Evolutionary conservation across 306 rosid species (phyloP), one percentile per base, ranked within the genome.

Genomic region (Begonia fuchsioides): DNA sequence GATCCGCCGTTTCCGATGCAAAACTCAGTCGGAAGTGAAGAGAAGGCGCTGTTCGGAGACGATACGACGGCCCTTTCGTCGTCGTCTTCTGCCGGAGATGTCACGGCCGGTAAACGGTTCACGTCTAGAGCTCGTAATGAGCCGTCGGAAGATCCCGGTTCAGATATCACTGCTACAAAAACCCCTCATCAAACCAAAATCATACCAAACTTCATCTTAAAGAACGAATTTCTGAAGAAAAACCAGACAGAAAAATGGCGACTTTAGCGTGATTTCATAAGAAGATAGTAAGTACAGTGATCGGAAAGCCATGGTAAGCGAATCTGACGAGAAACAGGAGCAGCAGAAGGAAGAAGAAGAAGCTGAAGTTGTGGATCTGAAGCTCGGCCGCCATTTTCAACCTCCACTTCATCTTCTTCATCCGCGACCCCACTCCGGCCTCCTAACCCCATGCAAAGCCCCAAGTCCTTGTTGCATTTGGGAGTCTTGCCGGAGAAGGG

Each of bases 311-410:
- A 87, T 0, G 96, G 78, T 32, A 82, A 71, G 10, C 59, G 75
- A 55, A 72, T 73, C 38, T 68, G 76, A 32, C 76, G 76, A 9
- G 62, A 86, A 70, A 83, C 79, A 0, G 94, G 96, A 11, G 73
- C 55, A 52, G n/a, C n/a, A n/a, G 70, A 68, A 32, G 96, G 96
- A 13, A 87, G 75, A 50, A 87, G 96, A 49, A 80, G 73, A 5
- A 87, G 93, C 68, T 85, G 98, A 66, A 82, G 8, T 14, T 94
- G 93, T 26, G 84, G 84, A 72, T 81, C 90, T 60, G 82, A 70
- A 11, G 77, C 78, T 17, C 14, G 38, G 15, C 40, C 54, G 9
- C 62, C 73, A 2, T 56, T 48, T 26, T 4, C 10, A 10, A 26
- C 62, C 13, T 38, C 51, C 47, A 26, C 63, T 13, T 65, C 69